Conservation (phyloP, 2,329 filamentous ascomycete genomes). For the Sporothrix globosa region DNA sequence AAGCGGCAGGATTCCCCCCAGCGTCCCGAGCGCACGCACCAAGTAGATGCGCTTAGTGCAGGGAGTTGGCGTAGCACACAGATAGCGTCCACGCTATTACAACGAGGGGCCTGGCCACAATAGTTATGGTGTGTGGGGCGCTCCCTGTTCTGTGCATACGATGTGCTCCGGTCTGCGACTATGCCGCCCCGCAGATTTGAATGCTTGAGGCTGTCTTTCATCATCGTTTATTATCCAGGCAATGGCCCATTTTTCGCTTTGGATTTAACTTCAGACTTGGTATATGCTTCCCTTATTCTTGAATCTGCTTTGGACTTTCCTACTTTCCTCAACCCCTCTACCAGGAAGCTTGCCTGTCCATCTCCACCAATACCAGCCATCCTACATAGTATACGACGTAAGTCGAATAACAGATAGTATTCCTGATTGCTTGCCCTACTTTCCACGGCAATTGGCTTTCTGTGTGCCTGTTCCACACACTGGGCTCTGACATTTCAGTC, state of each 20-base stretch:
- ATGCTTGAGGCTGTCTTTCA: not conserved
- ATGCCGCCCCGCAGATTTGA: conserved; percentile 1
- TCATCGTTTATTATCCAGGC: not conserved
- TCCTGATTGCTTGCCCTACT: not conserved
- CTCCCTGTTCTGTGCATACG: conserved; percentile 24
- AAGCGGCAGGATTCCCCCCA: conserved; percentile 10
- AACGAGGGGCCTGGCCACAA: not conserved
- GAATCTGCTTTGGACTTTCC: too few relatives aligned
- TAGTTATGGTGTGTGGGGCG: not conserved
- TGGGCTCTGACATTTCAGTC: not conserved
- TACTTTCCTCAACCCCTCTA: not conserved
- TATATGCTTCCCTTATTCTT: not conserved
- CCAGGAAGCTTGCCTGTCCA: not conserved
- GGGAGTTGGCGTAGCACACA: conserved; percentile 15
- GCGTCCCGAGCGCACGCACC: conserved; percentile 29
- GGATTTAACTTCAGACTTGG: not conserved
- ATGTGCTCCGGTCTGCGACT: conserved; percentile 16
- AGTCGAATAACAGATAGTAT: not conserved
- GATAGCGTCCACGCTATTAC: conserved; percentile 20
- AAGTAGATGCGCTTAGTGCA: conserved; percentile 29
- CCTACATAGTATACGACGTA: too few relatives aligned
- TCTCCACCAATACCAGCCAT: not conserved
- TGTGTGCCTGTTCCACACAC: not conserved
- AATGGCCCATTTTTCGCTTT: not conserved
- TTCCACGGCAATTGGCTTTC: not conserved